A percentile compares a stretch with the other conserved stretches of the same genome.
Evolutionary conservation across 768 basidiomycete species (phyloP).

Genomic region (Artomyces pyxidatus): DNA sequence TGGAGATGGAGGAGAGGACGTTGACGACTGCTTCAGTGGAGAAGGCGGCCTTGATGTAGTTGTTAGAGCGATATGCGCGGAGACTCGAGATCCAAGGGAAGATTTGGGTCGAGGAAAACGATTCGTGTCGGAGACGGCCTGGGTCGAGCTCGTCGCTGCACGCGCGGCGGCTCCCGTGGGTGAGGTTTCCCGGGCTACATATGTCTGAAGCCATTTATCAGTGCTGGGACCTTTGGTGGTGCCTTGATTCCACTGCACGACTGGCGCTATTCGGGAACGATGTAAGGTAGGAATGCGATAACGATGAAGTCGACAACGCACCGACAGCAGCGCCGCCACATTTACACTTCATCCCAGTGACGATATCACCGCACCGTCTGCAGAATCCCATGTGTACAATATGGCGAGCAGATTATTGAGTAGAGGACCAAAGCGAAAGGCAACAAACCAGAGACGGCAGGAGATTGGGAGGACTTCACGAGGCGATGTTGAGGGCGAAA

Average conservation of each 20-base stretch:
- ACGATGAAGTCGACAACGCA: slow-evolving; percentile 31
- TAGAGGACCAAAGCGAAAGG: too few relatives aligned
- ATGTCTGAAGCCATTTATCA: slow-evolving; percentile 79
- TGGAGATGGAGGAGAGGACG: slow-evolving; percentile 28
- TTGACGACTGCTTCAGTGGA: slow-evolving; percentile 39
- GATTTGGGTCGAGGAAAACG: slow-evolving; percentile 45
- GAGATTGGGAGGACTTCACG: too few relatives aligned
- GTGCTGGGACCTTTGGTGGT: slow-evolving; percentile 33
- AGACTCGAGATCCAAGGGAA: slow-evolving; percentile 38
- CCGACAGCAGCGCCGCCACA: slow-evolving; percentile 78
- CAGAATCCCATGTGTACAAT: slow-evolving; percentile 91
- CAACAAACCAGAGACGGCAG: too few relatives aligned
- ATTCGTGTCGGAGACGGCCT: slow-evolving; percentile 26
- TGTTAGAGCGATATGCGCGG: slow-evolving; percentile 49
- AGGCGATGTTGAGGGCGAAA: too few relatives aligned
- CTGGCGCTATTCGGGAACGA: slow-evolving; percentile 43
- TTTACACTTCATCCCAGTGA: slow-evolving; percentile 59
- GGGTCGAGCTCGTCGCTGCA: slow-evolving; percentile 13
- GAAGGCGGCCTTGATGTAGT: slow-evolving; percentile 47
- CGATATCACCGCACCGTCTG: slow-evolving; percentile 79
- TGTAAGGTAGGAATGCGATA: neutral
- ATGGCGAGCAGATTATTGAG: too few relatives aligned
- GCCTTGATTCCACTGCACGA: slow-evolving; percentile 54
- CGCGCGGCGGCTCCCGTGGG: slow-evolving; percentile 26
- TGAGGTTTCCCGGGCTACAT: slow-evolving; percentile 50